Evolutionary conservation across 495 filamentous ascomycete species (phyloP), one percentile per base, ranked within the genome.

Genomic region (Hyaloscypha finlandica): DNA sequence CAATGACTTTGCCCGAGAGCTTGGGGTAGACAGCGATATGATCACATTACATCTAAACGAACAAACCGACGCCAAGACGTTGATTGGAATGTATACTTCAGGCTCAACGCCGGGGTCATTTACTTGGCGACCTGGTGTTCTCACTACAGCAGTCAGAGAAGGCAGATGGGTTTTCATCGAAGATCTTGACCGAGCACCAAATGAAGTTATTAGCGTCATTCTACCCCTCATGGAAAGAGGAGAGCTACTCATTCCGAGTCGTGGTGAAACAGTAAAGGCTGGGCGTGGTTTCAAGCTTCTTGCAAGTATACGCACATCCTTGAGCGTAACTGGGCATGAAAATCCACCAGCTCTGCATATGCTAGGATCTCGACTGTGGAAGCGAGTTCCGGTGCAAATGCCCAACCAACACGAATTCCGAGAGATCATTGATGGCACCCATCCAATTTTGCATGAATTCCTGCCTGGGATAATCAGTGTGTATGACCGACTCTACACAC

Each of bases 81-180:
- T 99, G 48, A 85, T 98, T 69, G 96, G 96, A 16, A 86, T 97
- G 80, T 97, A 99, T 76, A 89, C 93, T 8, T 93, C 92, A n/a
- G 82, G 82, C 32, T 89, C 89, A 19, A 90, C 88, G 54, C 92
- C 92, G 8, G 96, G 94, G 0, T 91, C 92, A 3, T 98, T 98
- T 71, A 84, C 82, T 32, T 99, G 96, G 96, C 87, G 89, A 59
- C 86, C 95, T n/a, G 96, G 96, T 77, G 90, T 97, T 14, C 80
- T 99, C 66, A 97, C 94, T 0, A 96, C 92, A 45, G 96, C 96
- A 16, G 92, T 97, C 2, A 88, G 83, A 74, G 94, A 98, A 79
- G 96, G 96, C 53, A 86, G 93, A 73, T 98, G 95, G 96, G 88
- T 99, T 6, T 80, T 98, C 63, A 94, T 99, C 63, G 96, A 99